Evolutionary conservation across 129 eudicot species (phyloP).

Genomic region (Kitagawia praeruptora): DNA sequence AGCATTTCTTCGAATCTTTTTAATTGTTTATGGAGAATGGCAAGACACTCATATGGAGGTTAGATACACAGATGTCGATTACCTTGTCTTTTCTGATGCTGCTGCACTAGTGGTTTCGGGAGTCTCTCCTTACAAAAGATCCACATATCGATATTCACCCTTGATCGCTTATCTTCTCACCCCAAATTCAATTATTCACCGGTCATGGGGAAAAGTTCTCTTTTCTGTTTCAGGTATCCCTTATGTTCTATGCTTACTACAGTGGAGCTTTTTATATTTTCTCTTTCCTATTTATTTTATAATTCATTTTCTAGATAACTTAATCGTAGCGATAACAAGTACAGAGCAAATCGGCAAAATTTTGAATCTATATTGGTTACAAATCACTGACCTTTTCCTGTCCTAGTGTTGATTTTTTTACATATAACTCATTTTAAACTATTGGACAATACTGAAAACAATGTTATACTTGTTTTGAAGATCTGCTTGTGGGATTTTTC

Average conservation of each 20-base stretch:
- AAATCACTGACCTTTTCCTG: not conserved
- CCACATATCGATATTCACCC: conserved; percentile 90
- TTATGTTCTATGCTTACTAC: not conserved
- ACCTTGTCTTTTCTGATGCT: conserved; percentile 92
- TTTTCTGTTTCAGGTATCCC: conserved; percentile 39
- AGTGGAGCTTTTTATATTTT: too few relatives aligned
- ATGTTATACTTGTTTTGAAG: conserved; percentile 34
- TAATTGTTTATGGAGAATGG: conserved; percentile 89
- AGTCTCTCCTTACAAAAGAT: conserved; percentile 82
- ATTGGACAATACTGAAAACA: not conserved
- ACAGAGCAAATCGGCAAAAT: not conserved
- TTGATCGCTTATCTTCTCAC: conserved; percentile 72
- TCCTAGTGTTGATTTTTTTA: not conserved
- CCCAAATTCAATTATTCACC: conserved; percentile 76
- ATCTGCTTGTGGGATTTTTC: conserved; percentile 77
- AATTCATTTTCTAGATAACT: not conserved
- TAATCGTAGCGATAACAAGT: not conserved
- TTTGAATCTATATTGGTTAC: not conserved
- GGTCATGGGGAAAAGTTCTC: conserved; percentile 79
- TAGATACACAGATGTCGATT: conserved; percentile 93
- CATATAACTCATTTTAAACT: not conserved
- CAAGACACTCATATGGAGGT: conserved; percentile 97
- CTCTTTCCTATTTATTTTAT: not conserved
- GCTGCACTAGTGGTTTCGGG: conserved; percentile 76
- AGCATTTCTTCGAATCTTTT: conserved; percentile 40